Percentiles rank a stretch among this genome's conserved stretches.
Evolutionary conservation across 2,329 filamentous ascomycete genomes (phyloP).

Genomic region (Stachybotrys chartarum): DNA sequence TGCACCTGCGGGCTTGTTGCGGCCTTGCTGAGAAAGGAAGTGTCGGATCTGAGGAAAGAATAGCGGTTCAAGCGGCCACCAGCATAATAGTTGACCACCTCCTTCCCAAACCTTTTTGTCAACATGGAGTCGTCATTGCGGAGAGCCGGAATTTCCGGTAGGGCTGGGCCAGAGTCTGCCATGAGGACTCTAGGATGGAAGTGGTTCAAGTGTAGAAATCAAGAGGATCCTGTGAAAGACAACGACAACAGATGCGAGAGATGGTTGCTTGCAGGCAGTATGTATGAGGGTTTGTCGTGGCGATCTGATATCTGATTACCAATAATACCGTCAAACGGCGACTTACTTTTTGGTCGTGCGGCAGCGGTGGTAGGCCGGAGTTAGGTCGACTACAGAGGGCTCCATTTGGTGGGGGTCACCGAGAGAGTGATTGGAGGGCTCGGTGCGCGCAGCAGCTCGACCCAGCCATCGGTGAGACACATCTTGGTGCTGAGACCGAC

Average conservation of each 20-base stretch:
- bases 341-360: background rate
- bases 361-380: background rate
- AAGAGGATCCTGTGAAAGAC: background rate
- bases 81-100: constrained; percentile 79
- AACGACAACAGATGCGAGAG: background rate
- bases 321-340: background rate
- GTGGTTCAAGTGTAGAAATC: background rate
- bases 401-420: background rate
- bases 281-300: background rate
- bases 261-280: background rate
- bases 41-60: constrained; percentile 67
- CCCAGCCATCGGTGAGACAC: too few relatives aligned
- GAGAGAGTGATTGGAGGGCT: too few relatives aligned
- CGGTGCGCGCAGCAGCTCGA: too few relatives aligned
- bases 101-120: constrained; percentile 68
- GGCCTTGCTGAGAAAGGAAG: constrained; percentile 61
- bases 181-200: constrained; percentile 11
- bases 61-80: constrained; percentile 72
- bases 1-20: constrained; percentile 56
- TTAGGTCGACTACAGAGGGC: background rate
- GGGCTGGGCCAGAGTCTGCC: constrained; percentile 19
- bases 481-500: too few relatives aligned
- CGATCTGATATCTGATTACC: background rate
- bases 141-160: constrained; percentile 38
- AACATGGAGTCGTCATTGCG: constrained; percentile 57